Percentiles rank a stretch among this genome's conserved stretches.
Evolutionary conservation across 176 grass and related monocot species (phyloP).

Genomic region (Sorghum bicolor): DNA sequence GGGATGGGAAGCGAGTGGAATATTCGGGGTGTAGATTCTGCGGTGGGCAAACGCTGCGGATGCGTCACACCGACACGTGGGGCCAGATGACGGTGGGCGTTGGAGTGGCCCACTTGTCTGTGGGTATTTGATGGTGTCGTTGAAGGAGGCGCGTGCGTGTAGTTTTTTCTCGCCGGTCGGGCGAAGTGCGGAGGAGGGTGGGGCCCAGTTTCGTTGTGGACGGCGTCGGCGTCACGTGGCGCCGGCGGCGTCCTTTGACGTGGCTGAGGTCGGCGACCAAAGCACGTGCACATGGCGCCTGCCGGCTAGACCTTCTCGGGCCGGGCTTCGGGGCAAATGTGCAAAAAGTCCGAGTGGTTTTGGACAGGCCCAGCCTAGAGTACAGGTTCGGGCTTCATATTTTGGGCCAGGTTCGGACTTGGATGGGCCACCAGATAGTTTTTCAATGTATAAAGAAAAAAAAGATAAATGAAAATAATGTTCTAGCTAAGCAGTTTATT

Average conservation of each 20-base stretch:
- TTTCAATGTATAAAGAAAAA: no score
- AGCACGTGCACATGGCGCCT: background rate
- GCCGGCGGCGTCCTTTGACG: background rate
- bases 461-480: no score
- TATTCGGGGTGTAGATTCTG: conserved; percentile 23
- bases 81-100: fast-evolving
- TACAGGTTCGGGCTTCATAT: no score
- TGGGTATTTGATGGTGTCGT: background rate
- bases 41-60: background rate
- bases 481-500: no score
- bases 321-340: no score
- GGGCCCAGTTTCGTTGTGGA: background rate
- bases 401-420: no score
- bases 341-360: no score
- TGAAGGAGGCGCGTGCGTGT: background rate
- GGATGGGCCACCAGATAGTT: no score
- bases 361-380: no score
- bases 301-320: no score
- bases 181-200: background rate
- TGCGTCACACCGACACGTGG: background rate
- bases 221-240: background rate
- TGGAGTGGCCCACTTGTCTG: background rate
- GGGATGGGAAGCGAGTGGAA: background rate
- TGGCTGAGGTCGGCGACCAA: background rate
- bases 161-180: background rate